Base-by-base conservation (phyloP, 805 yeast species). In the Maudiozyma barnettii region DNA sequence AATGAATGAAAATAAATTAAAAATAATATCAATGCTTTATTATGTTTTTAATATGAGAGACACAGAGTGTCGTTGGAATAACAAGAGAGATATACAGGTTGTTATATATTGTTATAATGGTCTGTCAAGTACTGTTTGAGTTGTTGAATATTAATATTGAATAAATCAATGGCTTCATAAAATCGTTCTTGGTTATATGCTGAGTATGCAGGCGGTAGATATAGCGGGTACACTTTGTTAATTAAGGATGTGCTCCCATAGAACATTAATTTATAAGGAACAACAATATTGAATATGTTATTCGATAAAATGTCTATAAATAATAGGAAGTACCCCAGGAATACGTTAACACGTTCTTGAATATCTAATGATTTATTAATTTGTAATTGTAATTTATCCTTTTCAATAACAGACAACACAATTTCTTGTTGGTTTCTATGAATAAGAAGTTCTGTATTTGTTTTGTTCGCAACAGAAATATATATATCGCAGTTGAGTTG, bases 31-130 rank as follows among this genome's bases (percentile, higher is more conserved):
- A 19, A 6, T n/a, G 23, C 7, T 19, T n/a, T 39, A 19, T 39
- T 39, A 39, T 10, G 20, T 12, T 12, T n/a, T 16, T 35, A 3
- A 35, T 35, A 18, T 3, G 6, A 35, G 5, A 35, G 5, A 16
- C 8, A 35, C 14, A 5, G 38, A 16, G 13, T 35, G 18, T 5
- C 14, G 19, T 3, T 35, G 38, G 13, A 8, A 35, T 7, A n/a
- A 3, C 30, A 4, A 2, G 4, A 12, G 30, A 26, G 8, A 9
- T 26, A n/a, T 31, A 42, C 16, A 9, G 21, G 5, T 8, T 22
- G 9, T 16, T 35, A 36, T 19, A 80, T 77, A 20, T 53, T 62
- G 13, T 10, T n/a, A 16, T 30, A 70, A 59, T 18, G 84, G 82
- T 35, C 57, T 59, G 48, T 57, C 56, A 62, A 49, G 52, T 55